Base-by-base conservation (phyloP, 176 grass and related monocot genomes). In the Pharus latifolius region DNA sequence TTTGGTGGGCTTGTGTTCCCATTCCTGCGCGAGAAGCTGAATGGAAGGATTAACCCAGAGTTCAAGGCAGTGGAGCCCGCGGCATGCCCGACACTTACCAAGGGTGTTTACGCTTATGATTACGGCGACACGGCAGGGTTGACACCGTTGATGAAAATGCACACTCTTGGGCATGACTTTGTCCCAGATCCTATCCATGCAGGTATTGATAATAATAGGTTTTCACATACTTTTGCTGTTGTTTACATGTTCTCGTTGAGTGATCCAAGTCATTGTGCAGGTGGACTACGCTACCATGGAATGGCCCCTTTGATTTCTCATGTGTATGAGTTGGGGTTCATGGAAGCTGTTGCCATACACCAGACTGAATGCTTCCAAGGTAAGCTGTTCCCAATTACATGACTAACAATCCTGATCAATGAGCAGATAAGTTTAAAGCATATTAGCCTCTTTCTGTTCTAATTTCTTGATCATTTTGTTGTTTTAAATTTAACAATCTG, bases 121-220 rank as follows among this genome's bases (percentile, higher is more conserved):
- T 98, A 78, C 27, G 95, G 95, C 33, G 95, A 98, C 55, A 93
- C 89, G 0, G 81, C 84, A 1, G 90, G 90, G 47, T 42, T 98
- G 47, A 98, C 95, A 47, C 95, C 95, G 45, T 64, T 98, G 16
- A 85, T 98, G 95, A 98, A 98, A 81, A 98, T 98, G 95, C 95
- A 98, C 78, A 98, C 95, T 11, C 95, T 98, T 26, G 90, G 95
- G 6, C 95, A 98, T 48, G 81, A 73, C 7, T 98, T 98, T 41
- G 83, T 98, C 56, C 95, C 95, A 0, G 90, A 93, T 53, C 95
- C 95, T 0, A 98, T 98, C 62, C 95, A 94, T 67, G 95, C 95
- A 31, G 93, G 92, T 87, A 2, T 1, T 31, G 20, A 27, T 57
- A 48, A 55, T 23, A 7, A 45, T 12, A 15, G n/a, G 11, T 55